Evolutionary conservation across 139 green algal genomes (phyloP), one percentile per base, ranked within the genome.

Genomic region (Tetraselmis striata): DNA sequence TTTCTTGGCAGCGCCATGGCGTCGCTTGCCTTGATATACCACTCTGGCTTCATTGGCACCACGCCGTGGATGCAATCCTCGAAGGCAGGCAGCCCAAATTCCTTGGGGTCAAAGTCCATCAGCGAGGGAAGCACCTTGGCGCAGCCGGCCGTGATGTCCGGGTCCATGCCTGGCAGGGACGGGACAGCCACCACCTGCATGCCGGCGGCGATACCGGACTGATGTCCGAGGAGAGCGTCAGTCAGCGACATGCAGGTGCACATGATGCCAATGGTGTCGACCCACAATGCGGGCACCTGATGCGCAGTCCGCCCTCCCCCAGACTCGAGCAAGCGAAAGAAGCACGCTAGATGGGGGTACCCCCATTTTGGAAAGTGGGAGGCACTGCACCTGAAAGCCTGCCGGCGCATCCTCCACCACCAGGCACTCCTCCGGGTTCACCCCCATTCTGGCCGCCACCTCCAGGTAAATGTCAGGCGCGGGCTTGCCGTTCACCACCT

Each of bases 391-490:
- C 45, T 67, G 45, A 5, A 29, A 81, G 23, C 30, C 77, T 25
- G 31, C 23, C 29, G 86, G 86, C 29, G 86, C 83, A 77, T 90
- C 86, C 78, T 90, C 86, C 26, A 90, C 29, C 11, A 86, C 83
- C n/a, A 90, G 74, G 76, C 82, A 86, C n/a, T 29, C 22, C 0
- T 29, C 26, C 30, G 86, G 83, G 27, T 83, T 24, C 24, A 81
- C 86, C n/a, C 78, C 82, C 29, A 87, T 28, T 22, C 32, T 27
- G 27, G 32, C 23, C 25, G 81, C 81, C n/a, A 81, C 85, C 2
- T 83, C 30, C 28, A 87, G 76, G 81, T 86, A 90, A 31, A 90
- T 88, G 24, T 88, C 84, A 31, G 87, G 87, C 2, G 59, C 30
- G 0, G 87, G 87, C 67, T 90, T 90, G 23, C 84, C 84, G 18